Evolutionary conservation across 2,329 filamentous ascomycete genomes (phyloP).

Genomic region (Calonectria naviculata): DNA sequence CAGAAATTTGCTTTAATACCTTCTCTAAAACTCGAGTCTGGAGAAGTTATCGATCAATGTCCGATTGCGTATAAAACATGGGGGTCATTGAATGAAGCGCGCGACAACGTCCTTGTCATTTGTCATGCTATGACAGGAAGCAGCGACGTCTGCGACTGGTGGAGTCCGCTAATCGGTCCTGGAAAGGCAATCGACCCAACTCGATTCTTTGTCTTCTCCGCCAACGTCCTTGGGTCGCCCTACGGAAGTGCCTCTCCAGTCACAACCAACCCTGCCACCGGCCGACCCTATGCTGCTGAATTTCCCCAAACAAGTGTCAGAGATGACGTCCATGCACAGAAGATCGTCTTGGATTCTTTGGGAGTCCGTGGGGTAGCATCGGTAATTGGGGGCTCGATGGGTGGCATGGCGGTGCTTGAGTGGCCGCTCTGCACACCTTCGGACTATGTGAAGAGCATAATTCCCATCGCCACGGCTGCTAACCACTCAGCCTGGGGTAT

Average conservation of each 20-base stretch:
- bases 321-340: constrained; percentile 5
- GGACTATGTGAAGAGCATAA: constrained; percentile 7
- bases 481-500: constrained; percentile 17
- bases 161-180: constrained; percentile 14
- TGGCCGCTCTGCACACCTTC: not conserved
- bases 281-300: not conserved
- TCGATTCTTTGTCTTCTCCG: constrained; percentile 8
- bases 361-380: not conserved
- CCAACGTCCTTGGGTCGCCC: constrained; percentile 7
- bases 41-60: not conserved
- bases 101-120: constrained; percentile 8
- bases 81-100: not conserved
- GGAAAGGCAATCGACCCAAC: constrained; percentile 14
- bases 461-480: constrained; percentile 10
- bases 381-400: constrained; percentile 18
- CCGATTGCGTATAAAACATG: constrained; percentile 18
- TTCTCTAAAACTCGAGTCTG: not conserved
- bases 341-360: not conserved
- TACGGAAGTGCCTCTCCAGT: constrained; percentile 16
- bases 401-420: constrained; percentile 13
- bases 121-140: constrained; percentile 19
- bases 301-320: constrained; percentile 14
- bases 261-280: constrained; percentile 1
- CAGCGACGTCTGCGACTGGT: constrained; percentile 15
- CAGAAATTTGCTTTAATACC: constrained; percentile 11